phyloP scores from a whole-genome alignment of 1,284 basidiomycete genomes.

The Moniliella sp. region DNA sequence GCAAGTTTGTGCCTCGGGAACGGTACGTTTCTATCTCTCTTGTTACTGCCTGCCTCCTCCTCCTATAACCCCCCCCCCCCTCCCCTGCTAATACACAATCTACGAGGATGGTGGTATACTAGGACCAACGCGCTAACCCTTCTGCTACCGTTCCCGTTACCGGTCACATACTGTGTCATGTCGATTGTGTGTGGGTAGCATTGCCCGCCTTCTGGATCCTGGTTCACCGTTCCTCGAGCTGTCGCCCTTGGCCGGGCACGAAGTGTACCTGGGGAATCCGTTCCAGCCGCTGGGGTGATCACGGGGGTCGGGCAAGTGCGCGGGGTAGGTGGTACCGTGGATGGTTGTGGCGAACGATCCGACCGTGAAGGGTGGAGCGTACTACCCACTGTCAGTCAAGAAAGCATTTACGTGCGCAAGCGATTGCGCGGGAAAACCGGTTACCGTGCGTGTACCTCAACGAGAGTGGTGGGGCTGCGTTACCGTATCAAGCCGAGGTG shows the following conservation, averaged over 20 bases:
- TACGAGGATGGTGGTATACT: too few relatives aligned
- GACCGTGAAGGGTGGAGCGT: constrained; percentile 19
- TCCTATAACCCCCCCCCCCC: too few relatives aligned
- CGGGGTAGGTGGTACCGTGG: constrained; percentile 50
- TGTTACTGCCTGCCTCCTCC: too few relatives aligned
- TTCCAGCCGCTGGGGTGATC: constrained; percentile 74
- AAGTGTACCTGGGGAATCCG: constrained; percentile 55
- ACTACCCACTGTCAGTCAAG: constrained; percentile 74
- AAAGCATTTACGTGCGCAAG: constrained; percentile 82
- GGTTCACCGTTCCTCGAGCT: constrained; percentile 75
- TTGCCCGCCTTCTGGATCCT: constrained; percentile 54
- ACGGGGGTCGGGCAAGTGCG: constrained; percentile 59
- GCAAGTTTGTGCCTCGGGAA: constrained; percentile 66
- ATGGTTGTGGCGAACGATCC: constrained; percentile 80
- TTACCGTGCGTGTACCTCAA: constrained; percentile 81
- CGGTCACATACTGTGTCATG: too few relatives aligned
- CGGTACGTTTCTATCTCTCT: too few relatives aligned
- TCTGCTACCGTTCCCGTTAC: too few relatives aligned
- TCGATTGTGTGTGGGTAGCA: too few relatives aligned
- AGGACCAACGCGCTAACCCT: too few relatives aligned
- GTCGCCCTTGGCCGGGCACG: constrained; percentile 62
- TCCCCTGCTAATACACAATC: too few relatives aligned
- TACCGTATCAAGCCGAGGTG: constrained; percentile 75
- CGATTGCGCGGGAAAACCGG: constrained; percentile 68
- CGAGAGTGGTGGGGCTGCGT: constrained; percentile 79